phyloP scores from a whole-genome alignment of 768 basidiomycete genomes.

The Royoungia palumana region DNA sequence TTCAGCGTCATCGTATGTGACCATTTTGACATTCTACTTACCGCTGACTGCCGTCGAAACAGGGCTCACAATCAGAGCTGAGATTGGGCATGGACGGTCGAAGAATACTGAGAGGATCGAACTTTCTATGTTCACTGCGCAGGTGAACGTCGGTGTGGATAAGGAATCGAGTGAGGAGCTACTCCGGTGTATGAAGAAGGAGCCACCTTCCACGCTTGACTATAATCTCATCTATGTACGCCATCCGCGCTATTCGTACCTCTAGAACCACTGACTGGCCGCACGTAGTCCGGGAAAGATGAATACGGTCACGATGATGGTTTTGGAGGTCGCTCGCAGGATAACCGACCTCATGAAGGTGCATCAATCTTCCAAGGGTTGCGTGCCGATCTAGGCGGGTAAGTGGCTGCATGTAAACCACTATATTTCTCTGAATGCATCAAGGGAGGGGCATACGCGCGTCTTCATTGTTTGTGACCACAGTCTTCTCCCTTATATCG shows the following conservation, averaged over 20 bases:
- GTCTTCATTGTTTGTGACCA: constrained; percentile 11
- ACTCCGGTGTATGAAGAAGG: background rate
- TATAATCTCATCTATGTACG: constrained; percentile 6
- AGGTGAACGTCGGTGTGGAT: background rate
- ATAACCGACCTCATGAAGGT: background rate
- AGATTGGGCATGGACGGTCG: too few relatives aligned
- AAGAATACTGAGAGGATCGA: background rate
- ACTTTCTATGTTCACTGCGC: constrained; percentile 29
- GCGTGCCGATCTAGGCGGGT: constrained; percentile 8
- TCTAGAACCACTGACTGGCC: background rate
- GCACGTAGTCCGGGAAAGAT: background rate
- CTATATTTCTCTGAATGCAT: too few relatives aligned
- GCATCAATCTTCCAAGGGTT: constrained; percentile 7
- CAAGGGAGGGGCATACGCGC: constrained; percentile 11
- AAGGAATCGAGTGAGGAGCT: background rate
- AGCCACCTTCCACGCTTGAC: background rate
- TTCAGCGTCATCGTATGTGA: constrained; percentile 61
- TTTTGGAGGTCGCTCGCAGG: background rate
- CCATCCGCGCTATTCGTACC: background rate
- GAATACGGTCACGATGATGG: background rate
- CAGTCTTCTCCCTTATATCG: background rate
- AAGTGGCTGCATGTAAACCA: constrained; percentile 3
- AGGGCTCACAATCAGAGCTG: too few relatives aligned
- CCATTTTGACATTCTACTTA: too few relatives aligned
- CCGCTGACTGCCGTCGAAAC: too few relatives aligned